Percentiles rank a stretch among this genome's conserved stretches.
Conservation (phyloP, 139 green algal species). For the Chlorella sp. region DNA sequence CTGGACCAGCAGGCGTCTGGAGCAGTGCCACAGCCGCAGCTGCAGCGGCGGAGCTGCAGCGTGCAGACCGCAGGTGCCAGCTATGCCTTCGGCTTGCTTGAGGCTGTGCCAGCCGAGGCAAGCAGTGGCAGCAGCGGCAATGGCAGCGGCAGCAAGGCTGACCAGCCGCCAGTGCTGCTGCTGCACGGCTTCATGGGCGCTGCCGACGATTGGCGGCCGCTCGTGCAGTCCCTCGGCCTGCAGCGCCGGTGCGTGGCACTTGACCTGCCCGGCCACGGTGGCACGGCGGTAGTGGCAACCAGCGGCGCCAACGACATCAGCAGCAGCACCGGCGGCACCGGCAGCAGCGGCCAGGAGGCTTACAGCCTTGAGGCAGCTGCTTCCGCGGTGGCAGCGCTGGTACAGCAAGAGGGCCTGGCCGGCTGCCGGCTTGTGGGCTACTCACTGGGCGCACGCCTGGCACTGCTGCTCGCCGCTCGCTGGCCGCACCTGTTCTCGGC, state of each 20-base stretch:
- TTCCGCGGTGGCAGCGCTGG: slow-evolving; percentile 39
- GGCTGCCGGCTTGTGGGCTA: slow-evolving; percentile 77
- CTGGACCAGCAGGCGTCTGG: neutral
- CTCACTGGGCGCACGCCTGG: slow-evolving; percentile 81
- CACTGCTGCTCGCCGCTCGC: slow-evolving; percentile 53
- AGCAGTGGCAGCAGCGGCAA: neutral
- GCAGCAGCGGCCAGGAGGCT: neutral
- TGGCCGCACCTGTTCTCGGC: slow-evolving; percentile 35
- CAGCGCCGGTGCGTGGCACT: slow-evolving; percentile 66
- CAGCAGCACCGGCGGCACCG: neutral
- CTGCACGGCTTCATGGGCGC: slow-evolving; percentile 90
- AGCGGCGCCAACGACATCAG: neutral
- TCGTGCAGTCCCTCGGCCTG: slow-evolving; percentile 60
- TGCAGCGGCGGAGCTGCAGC: neutral
- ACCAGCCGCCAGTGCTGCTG: slow-evolving; percentile 61
- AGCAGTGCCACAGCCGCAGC: neutral
- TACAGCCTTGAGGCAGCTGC: slow-evolving; percentile 50
- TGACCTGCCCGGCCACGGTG: slow-evolving; percentile 84
- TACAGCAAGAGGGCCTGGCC: slow-evolving; percentile 27
- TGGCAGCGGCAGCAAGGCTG: neutral
- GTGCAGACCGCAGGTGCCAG: neutral
- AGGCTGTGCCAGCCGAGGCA: neutral
- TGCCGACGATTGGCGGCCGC: slow-evolving; percentile 71
- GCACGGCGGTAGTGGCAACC: slow-evolving; percentile 19
- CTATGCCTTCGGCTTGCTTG: slow-evolving; percentile 33